A percentile compares a stretch with the other conserved stretches of the same genome.
phyloP scores from a whole-genome alignment of 2,329 filamentous ascomycete species.

The Verticillium nubilum region DNA sequence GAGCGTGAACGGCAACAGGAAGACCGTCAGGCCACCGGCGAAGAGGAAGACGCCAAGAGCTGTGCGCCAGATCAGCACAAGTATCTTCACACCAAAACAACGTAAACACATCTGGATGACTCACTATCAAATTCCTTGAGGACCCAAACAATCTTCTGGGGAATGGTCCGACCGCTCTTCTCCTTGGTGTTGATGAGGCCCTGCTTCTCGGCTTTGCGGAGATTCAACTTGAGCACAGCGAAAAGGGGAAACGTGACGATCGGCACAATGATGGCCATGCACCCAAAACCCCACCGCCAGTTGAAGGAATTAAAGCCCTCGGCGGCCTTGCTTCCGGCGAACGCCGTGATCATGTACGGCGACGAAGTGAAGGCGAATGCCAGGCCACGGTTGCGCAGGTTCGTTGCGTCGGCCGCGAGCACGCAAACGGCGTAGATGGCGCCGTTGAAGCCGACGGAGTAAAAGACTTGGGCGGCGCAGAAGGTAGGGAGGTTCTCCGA shows the following conservation, averaged over 20 bases:
- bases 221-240: constrained; percentile 25
- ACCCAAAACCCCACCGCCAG: constrained; percentile 50
- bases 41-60: constrained; percentile 52
- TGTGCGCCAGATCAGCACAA: constrained; percentile 8
- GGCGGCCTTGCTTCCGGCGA: constrained; percentile 35
- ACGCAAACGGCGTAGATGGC: constrained; percentile 34
- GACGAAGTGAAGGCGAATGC: constrained; percentile 35
- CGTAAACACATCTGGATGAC: too few relatives aligned
- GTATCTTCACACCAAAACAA: too few relatives aligned
- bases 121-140: constrained; percentile 12
- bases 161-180: constrained; percentile 4
- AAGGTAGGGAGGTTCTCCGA: constrained; percentile 53
- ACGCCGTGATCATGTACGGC: constrained; percentile 37
- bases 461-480: constrained; percentile 57
- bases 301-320: constrained; percentile 29
- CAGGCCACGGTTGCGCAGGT: constrained; percentile 36
- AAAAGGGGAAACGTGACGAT: constrained; percentile 33
- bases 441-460: constrained; percentile 50
- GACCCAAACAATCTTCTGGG: constrained; percentile 9
- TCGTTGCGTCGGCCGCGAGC: constrained; percentile 37
- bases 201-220: constrained; percentile 42
- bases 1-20: constrained; percentile 63
- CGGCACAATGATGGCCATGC: constrained; percentile 57
- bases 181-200: constrained; percentile 25
- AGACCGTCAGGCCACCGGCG: constrained; percentile 49